Percentiles rank a stretch among this genome's conserved stretches.
These are phyloP conservation scores for Neurospora intermedia DNA, from an alignment of 495 filamentous ascomycete genomes.

Conservation along the genomic window DNA sequence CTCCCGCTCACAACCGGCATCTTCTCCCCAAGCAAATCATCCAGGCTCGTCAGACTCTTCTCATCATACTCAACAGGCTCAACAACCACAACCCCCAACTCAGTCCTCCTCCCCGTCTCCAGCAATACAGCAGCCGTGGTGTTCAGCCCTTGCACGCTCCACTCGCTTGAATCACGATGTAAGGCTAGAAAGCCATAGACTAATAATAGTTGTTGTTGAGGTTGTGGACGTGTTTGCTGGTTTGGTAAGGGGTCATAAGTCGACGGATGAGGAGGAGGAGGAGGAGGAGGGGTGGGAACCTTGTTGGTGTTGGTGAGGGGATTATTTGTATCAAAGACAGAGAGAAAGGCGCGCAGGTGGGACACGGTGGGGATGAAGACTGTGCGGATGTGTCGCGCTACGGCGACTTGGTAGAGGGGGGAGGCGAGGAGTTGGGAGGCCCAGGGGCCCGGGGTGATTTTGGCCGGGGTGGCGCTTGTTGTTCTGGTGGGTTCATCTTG, in stretches of 20 bases:
- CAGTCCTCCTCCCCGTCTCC: constrained; percentile 45
- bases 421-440: constrained; percentile 40
- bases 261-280: background rate
- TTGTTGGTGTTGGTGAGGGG: constrained; percentile 14
- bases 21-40: constrained; percentile 39
- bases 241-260: background rate
- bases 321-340: constrained; percentile 34
- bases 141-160: constrained; percentile 72
- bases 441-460: background rate
- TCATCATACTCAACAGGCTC: constrained; percentile 16
- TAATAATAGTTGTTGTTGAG: constrained; percentile 35
- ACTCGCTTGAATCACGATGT: constrained; percentile 66
- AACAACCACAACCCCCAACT: constrained; percentile 23
- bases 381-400: constrained; percentile 54
- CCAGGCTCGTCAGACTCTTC: constrained; percentile 1
- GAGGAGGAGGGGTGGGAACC: constrained; percentile 15
- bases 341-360: constrained; percentile 64
- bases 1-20: constrained; percentile 56
- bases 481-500: background rate
- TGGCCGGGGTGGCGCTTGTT: background rate
- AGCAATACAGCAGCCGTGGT: constrained; percentile 57
- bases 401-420: constrained; percentile 57
- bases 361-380: constrained; percentile 65
- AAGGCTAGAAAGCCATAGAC: constrained; percentile 56
- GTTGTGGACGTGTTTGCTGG: background rate